These are phyloP conservation scores for Citrus maxima DNA, from an alignment of 345 rosid genomes.

Conservation along the genomic window DNA sequence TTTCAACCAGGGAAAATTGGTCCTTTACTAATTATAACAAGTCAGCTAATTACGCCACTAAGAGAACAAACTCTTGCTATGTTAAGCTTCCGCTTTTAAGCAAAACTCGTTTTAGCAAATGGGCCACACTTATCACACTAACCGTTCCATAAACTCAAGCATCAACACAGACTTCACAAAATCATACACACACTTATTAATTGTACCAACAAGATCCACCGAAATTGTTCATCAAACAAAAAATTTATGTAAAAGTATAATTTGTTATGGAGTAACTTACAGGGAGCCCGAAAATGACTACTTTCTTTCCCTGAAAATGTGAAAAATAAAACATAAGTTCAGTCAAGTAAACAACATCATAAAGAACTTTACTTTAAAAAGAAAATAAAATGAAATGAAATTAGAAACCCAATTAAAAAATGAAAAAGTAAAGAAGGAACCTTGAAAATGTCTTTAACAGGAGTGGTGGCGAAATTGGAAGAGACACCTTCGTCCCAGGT, in stretches of 20 bases:
- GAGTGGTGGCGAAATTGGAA: slow-evolving; percentile 70
- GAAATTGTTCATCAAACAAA: not conserved
- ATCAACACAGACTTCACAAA: not conserved
- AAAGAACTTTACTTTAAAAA: not conserved
- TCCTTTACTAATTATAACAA: not conserved
- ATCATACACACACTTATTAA: not conserved
- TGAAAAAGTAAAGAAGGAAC: slow-evolving; percentile 18
- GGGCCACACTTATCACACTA: not conserved
- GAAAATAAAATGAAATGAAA: not conserved
- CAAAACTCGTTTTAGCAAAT: not conserved
- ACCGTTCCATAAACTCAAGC: not conserved
- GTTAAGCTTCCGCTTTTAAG: not conserved
- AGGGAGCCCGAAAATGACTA: slow-evolving; percentile 88
- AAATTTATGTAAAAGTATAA: too few relatives aligned
- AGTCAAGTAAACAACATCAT: not conserved
- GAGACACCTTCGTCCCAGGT: slow-evolving; percentile 89
- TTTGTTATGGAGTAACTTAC: slow-evolving; percentile 37
- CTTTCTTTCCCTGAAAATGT: slow-evolving; percentile 76
- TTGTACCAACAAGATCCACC: not conserved
- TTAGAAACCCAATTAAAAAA: not conserved
- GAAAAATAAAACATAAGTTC: not conserved
- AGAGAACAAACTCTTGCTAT: not conserved
- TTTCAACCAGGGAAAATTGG: not conserved
- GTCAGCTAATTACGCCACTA: not conserved
- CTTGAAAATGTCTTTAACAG: slow-evolving; percentile 70